phyloP scores from a whole-genome alignment of 345 rosid species.

The Eucalyptus cloeziana region DNA sequence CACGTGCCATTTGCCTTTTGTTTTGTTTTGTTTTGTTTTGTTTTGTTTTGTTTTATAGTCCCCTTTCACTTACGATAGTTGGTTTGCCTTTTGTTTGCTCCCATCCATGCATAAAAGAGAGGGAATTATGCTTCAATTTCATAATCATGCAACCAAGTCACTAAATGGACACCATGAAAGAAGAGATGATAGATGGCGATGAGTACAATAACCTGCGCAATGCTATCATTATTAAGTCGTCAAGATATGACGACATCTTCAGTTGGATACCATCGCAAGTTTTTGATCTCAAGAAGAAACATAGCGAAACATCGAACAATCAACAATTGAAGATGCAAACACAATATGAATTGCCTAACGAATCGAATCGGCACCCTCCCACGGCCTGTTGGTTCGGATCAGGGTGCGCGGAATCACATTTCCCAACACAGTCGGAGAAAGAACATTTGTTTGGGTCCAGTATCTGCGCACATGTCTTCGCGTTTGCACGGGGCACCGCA shows the following conservation, averaged over 20 bases:
- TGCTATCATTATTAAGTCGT: not conserved
- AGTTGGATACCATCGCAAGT: not conserved
- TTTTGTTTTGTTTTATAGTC: no score
- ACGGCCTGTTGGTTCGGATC: not conserved
- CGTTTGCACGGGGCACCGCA: not conserved
- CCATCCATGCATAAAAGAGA: not conserved
- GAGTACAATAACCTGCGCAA: not conserved
- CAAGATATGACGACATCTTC: not conserved
- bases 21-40: no score
- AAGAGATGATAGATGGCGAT: not conserved
- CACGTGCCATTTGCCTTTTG: no score
- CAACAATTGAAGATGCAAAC: not conserved
- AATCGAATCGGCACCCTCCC: not conserved
- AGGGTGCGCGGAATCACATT: not conserved
- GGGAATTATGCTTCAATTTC: not conserved
- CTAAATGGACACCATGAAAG: not conserved
- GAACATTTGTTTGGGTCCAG: not conserved
- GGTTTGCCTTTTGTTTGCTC: no score
- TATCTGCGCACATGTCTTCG: not conserved
- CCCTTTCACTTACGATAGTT: no score
- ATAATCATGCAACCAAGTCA: not conserved
- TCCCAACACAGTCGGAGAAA: not conserved
- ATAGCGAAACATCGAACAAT: not conserved
- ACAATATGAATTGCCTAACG: not conserved
- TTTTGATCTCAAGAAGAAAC: not conserved